Base-by-base conservation (phyloP, 2,329 filamentous ascomycete genomes). In the Dothideomycetidae sp. region DNA sequence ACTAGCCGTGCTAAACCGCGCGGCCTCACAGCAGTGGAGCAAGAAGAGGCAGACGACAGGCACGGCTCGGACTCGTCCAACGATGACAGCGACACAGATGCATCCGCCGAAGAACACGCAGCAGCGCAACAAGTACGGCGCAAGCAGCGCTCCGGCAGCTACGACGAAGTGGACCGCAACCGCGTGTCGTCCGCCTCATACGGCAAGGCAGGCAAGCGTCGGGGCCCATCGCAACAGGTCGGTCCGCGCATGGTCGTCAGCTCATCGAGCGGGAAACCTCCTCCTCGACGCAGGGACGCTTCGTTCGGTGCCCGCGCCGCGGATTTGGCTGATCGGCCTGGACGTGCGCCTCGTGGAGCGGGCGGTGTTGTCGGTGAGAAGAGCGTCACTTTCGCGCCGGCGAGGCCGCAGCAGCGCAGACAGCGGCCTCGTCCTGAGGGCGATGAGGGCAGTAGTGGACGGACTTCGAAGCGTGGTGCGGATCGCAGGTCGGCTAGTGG, bases 401-500 rank as follows among this genome's bases (percentile, higher is more conserved):
- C 69, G 44, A 66, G 53, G 56, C 66, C 44, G 5, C 36, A 66
- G 49, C 58, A 56, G 50, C 59, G 52, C 43, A 35, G 33, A 40
- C 39, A 49, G 44, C 52, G 52, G 46, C 43, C 40, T 35, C 33
- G 44, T 16, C 37, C 41, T 21, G 36, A 42, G 33, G 45, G 35
- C 10, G 53, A 56, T 19, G 54, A 54, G 5, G 44, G 43, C 16
- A 53, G 49, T 5, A 48, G 53, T 18, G 54, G 54, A 18, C 47
- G 49, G 28, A 49, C 45, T 33, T 29, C 46, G 9, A 39, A 42
- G 16, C 45, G 52, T 31, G 48, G 33, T 29, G 61, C 64, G 17
- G n/a, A n/a, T n/a, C 71, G 81, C 50, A 65, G 81, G 50, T 85
- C 78, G 57, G 81, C 81, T 35, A 84, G 79, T 58, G 70, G 69